These are phyloP conservation scores for Fomitopsis schrenkii DNA, from an alignment of 1,284 basidiomycete species.

Conservation along the genomic window DNA sequence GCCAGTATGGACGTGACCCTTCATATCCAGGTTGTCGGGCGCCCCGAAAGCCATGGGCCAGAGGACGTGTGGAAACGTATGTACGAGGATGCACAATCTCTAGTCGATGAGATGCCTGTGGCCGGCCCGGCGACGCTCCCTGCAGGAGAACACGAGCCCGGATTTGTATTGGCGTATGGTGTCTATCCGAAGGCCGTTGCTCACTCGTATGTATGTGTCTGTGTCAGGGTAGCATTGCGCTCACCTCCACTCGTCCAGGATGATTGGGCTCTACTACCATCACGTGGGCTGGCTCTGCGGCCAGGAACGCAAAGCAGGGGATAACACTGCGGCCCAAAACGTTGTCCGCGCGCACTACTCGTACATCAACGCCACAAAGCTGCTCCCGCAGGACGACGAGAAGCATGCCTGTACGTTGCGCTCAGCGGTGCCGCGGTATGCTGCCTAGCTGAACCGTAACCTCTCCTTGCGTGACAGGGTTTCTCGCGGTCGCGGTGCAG, in stretches of 20 bases:
- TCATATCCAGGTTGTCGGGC: no score
- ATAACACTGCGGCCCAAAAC: no score
- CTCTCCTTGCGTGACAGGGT: no score
- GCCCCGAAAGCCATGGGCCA: background rate
- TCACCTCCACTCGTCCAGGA: background rate
- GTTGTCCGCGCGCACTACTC: no score
- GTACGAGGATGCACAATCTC: background rate
- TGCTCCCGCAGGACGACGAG: no score
- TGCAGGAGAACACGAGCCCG: background rate
- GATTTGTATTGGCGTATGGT: background rate
- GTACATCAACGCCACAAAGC: no score
- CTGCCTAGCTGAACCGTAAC: no score
- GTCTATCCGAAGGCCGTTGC: background rate
- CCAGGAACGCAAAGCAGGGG: no score
- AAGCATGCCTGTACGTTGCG: no score
- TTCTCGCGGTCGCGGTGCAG: no score
- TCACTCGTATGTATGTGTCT: background rate
- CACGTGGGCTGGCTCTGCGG: background rate
- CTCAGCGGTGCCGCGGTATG: no score
- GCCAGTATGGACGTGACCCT: no score
- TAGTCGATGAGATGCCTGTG: background rate
- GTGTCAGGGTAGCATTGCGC: background rate
- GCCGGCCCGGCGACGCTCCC: background rate
- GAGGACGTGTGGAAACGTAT: background rate
- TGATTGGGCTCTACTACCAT: background rate